Conservation (phyloP, 176 grass and related monocot genomes). For the Ampelocalamus luodianensis region DNA sequence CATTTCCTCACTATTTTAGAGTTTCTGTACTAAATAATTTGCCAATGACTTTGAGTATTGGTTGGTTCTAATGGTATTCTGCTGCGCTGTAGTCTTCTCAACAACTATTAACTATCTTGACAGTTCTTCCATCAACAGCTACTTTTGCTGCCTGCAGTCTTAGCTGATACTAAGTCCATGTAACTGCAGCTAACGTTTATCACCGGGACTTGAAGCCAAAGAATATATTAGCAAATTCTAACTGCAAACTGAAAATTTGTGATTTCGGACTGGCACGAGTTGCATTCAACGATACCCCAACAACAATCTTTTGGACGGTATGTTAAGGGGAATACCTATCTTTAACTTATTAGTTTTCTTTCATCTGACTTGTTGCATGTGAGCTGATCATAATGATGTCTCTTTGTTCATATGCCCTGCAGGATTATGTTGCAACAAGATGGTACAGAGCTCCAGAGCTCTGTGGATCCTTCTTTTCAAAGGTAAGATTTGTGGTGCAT, state of each 20-base stretch:
- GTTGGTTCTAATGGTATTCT: slow-evolving; percentile 18
- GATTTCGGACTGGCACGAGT: slow-evolving; percentile 98
- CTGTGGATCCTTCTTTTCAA: slow-evolving; percentile 97
- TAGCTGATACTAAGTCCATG: slow-evolving; percentile 48
- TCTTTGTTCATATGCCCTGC: slow-evolving; percentile 32
- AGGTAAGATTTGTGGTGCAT: slow-evolving; percentile 52
- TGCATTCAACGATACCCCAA: slow-evolving; percentile 93
- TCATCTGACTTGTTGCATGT: slow-evolving; percentile 15
- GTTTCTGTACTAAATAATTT: slow-evolving; percentile 14
- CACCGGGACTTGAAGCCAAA: slow-evolving; percentile 98
- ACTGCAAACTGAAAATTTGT: slow-evolving; percentile 99
- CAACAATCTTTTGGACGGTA: slow-evolving; percentile 99
- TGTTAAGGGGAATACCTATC: slow-evolving; percentile 25
- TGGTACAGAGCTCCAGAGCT: slow-evolving; percentile 99
- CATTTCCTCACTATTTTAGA: slow-evolving; percentile 1
- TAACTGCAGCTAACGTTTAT: slow-evolving; percentile 91
- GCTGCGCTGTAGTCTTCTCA: slow-evolving; percentile 20
- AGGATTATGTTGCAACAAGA: slow-evolving; percentile 99
- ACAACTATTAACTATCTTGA: background rate
- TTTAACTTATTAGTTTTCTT: slow-evolving; percentile 21
- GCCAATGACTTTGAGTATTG: background rate
- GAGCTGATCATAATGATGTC: slow-evolving; percentile 26
- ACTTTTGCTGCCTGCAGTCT: background rate
- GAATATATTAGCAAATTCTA: slow-evolving; percentile 98
- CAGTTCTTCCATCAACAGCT: background rate